Percentiles rank a stretch among this genome's conserved stretches.
phyloP scores from a whole-genome alignment of 371 early-diverging fungal species.

The Mortierella sp. region DNA sequence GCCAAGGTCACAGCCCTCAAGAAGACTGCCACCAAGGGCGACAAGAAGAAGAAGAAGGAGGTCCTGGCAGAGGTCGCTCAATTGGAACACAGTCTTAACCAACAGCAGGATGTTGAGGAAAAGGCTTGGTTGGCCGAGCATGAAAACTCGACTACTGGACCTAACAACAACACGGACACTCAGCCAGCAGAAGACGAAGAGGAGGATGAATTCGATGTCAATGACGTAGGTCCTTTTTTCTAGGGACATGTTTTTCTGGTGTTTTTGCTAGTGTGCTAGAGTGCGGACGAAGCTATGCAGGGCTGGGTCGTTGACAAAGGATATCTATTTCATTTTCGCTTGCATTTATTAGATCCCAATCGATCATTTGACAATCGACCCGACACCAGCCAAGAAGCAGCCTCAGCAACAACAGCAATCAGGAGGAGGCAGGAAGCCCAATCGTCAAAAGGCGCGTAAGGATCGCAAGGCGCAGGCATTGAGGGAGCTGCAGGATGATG shows the following conservation, averaged over 20 bases:
- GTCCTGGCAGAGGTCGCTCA: slow-evolving; percentile 74
- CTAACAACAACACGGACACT: not conserved
- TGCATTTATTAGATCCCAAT: slow-evolving; percentile 39
- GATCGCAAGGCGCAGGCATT: slow-evolving; percentile 82
- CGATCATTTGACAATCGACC: slow-evolving; percentile 58
- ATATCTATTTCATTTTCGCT: not conserved
- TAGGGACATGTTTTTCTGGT: not conserved
- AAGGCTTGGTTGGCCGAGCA: slow-evolving; percentile 45
- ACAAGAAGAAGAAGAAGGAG: slow-evolving; percentile 92
- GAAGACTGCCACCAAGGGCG: slow-evolving; percentile 80
- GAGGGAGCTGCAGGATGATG: slow-evolving; percentile 81
- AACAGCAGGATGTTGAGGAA: slow-evolving; percentile 79
- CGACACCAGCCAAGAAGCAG: slow-evolving; percentile 11
- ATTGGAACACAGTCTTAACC: slow-evolving; percentile 75
- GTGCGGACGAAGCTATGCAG: not conserved
- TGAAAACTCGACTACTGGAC: not conserved
- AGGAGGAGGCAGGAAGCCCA: slow-evolving; percentile 68
- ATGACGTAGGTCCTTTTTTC: slow-evolving; percentile 31
- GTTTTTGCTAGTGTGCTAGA: not conserved
- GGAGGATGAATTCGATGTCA: slow-evolving; percentile 38
- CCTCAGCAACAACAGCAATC: slow-evolving; percentile 21
- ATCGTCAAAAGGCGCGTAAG: slow-evolving; percentile 75
- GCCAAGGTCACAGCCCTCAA: slow-evolving; percentile 79
- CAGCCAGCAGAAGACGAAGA: slow-evolving; percentile 36
- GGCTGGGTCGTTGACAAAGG: not conserved